Evolutionary conservation across 2,329 filamentous ascomycete species (phyloP).

Genomic region (Fusarium scirpi): DNA sequence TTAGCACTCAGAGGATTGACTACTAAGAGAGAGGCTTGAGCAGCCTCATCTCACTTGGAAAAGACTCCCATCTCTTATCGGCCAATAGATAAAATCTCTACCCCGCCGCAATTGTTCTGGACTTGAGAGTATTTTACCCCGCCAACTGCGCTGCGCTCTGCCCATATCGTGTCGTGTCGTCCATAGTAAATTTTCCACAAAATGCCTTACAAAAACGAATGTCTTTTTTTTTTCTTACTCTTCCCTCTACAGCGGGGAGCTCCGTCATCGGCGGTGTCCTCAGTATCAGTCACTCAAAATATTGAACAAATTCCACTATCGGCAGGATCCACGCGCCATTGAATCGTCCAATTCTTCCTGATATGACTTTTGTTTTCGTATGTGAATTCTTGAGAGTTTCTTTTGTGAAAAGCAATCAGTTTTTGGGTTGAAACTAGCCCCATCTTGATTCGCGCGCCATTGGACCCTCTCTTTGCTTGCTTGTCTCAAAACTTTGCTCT

Average conservation of each 20-base stretch:
- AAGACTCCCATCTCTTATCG: not conserved
- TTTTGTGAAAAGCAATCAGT: constrained; percentile 4
- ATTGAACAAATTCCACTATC: constrained; percentile 18
- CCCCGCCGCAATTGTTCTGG: constrained; percentile 19
- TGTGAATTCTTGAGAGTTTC: constrained; percentile 9
- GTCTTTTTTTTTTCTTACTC: constrained; percentile 4
- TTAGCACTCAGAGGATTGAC: constrained; percentile 9
- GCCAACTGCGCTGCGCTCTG: constrained; percentile 25
- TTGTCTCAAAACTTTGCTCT: constrained; percentile 25
- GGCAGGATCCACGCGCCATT: constrained; percentile 6
- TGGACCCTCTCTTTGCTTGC: constrained; percentile 24
- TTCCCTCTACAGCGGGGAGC: constrained; percentile 11
- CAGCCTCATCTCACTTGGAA: not conserved
- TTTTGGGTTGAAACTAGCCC: constrained; percentile 26
- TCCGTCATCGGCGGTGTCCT: constrained; percentile 36
- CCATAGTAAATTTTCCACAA: constrained; percentile 20
- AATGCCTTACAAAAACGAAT: constrained; percentile 14
- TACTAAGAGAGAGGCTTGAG: not conserved
- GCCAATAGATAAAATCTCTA: constrained; percentile 25
- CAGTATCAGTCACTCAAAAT: constrained; percentile 14
- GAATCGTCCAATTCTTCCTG: constrained; percentile 5
- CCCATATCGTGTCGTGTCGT: not conserved
- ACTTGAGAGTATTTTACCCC: constrained; percentile 30
- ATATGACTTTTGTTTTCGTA: not conserved
- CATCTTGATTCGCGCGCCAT: constrained; percentile 29